Evolutionary conservation across 2,329 filamentous ascomycete genomes (phyloP).

Genomic region (Fusarium sp.): DNA sequence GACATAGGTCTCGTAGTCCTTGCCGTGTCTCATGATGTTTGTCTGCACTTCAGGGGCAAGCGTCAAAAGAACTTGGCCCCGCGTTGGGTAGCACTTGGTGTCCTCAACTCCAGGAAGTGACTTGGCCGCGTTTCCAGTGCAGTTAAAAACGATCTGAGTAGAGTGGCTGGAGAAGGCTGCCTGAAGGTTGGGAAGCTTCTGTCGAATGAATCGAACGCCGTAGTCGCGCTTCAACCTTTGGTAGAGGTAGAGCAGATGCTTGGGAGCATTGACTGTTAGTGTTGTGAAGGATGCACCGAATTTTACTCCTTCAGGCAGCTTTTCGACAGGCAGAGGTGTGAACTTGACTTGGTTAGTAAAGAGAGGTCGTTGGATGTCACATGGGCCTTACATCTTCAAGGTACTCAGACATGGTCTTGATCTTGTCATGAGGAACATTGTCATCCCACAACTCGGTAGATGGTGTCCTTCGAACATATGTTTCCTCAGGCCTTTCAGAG

Average conservation of each 20-base stretch:
- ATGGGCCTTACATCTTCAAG: constrained; percentile 51
- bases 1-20: constrained; percentile 55
- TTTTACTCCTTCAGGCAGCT: constrained; percentile 48
- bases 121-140: constrained; percentile 50
- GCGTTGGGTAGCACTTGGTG: constrained; percentile 53
- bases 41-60: constrained; percentile 48
- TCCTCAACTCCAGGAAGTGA: constrained; percentile 52
- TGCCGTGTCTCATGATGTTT: constrained; percentile 55
- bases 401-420: constrained; percentile 54
- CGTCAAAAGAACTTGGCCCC: constrained; percentile 54
- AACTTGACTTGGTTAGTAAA: constrained; percentile 42
- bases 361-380: not conserved
- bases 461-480: constrained; percentile 51
- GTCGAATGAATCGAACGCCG: constrained; percentile 48
- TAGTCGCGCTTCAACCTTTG: constrained; percentile 40
- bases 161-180: constrained; percentile 41
- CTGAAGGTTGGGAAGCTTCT: constrained; percentile 43
- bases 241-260: constrained; percentile 50
- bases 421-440: constrained; percentile 52
- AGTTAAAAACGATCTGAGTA: constrained; percentile 51
- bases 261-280: constrained; percentile 52
- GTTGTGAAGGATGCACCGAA: constrained; percentile 53
- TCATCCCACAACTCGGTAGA: constrained; percentile 57
- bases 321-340: constrained; percentile 39
- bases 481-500: constrained; percentile 43